Base-by-base conservation (phyloP, 768 basidiomycete genomes). In the Psilocybe cyanescens region DNA sequence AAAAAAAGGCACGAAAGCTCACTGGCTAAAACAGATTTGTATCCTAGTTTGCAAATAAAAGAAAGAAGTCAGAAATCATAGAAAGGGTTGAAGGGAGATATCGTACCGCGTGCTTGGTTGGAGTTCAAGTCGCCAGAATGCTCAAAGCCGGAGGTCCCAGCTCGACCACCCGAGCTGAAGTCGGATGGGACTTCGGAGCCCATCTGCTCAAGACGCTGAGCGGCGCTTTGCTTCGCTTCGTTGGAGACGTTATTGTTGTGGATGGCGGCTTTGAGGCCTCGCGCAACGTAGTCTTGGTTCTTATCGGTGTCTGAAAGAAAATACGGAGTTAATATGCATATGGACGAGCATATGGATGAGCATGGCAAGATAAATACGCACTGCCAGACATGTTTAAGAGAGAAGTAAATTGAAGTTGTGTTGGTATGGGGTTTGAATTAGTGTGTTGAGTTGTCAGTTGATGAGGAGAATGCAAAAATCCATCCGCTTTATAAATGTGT, bases 191-290 rank as follows among this genome's bases (percentile, higher is more conserved):
- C 41, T 7, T 67, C 59, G 4, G 48, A 50, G 6, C 66, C 70
- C 68, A 77, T 71, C 4, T 76, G 64, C 12, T 81, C 74, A 17
- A 89, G 78, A 9, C 76, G 75, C 49, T 81, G 72, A 8, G 66
- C 66, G 5, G 86, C 87, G 16, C 77, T 75, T 46, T 75, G 71
- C 68, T 86, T 86, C 0, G 86, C 87, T 60, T 82, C 81, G 0
- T 78, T 74, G 4, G 84, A 86, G 47, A 86, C 83, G 56, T 82
- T 77, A 8, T 85, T 85, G 70, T 89, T 89, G 66, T 80, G 72
- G 2, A 86, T 75, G 8, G 86, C 76, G 8, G 87, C 86, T 68
- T 86, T 87, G 61, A 85, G 75, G 41, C 87, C 86, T 3, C 80
- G 83, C 33, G 79, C 66, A 31, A 72, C 70, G 47, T 66, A 59